Evolutionary conservation across 257 asterid genomes (phyloP), one percentile per base, ranked within the genome.

Genomic region (Lantana camara): DNA sequence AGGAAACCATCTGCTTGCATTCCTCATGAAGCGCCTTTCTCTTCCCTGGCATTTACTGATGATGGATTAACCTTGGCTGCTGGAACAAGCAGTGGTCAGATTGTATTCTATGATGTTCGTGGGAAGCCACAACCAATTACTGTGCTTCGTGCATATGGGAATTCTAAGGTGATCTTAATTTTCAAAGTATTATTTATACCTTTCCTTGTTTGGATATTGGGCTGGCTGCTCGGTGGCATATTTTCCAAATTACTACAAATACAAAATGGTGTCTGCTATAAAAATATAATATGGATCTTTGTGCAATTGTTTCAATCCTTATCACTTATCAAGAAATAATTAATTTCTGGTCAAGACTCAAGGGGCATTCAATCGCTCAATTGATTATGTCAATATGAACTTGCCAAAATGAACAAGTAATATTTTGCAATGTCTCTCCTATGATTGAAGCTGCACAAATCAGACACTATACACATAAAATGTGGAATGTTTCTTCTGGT

Each of bases 51-150:
- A 57, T 85, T 87, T 77, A 83, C 89, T 57, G 96, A 94, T 76
- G 99, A 94, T 68, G 99, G 97, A 71, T 75, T 88, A 69, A 83
- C 84, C 75, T 83, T 90, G 75, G 96, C 96, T 68, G 96, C 95
- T 71, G 99, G 99, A 66, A 90, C 99, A 60, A 94, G 95, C 80
- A 83, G 81, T 72, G 97, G 99, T 27, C 91, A 79, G 73, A 77
- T 88, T 70, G 96, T 81, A 59, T 88, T 94, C 73, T 94, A 94
- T 70, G 99, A 94, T 44, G 62, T 88, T 71, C 97, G 99, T 63
- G 96, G 96, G 71, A 94, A 94, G 66, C 95, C 97, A 63, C 96
- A 88, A 64, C 97, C 97, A 61, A 78, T 87, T 64, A 90, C 95
- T 24, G 92, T 90, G 75, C 95, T 87, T 72, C 95, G 85, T 71